A percentile compares a stretch with the other conserved stretches of the same genome.
Evolutionary conservation across 2,329 filamentous ascomycete genomes (phyloP).

Genomic region (Fusarium heterosporum): DNA sequence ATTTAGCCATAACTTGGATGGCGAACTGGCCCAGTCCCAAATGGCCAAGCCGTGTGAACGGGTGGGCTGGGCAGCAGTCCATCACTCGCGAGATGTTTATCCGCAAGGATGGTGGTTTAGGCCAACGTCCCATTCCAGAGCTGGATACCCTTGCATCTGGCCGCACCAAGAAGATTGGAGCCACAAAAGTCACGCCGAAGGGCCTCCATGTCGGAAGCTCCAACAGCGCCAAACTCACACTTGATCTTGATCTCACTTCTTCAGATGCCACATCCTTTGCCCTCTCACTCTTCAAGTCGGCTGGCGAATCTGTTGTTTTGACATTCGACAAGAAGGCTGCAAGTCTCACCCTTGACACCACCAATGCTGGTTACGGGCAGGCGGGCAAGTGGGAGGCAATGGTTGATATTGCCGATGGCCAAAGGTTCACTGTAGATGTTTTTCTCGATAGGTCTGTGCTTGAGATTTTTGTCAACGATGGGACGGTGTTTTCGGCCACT

Average conservation of each 20-base stretch:
- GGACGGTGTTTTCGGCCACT: slow-evolving; percentile 45
- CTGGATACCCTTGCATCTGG: slow-evolving; percentile 40
- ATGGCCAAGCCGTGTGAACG: slow-evolving; percentile 46
- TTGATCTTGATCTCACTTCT: slow-evolving; percentile 39
- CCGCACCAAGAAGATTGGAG: slow-evolving; percentile 24
- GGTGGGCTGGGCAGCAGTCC: slow-evolving; percentile 48
- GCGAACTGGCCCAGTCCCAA: slow-evolving; percentile 44
- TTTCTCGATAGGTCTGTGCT: slow-evolving; percentile 47
- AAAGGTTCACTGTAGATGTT: slow-evolving; percentile 46
- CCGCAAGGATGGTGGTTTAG: slow-evolving; percentile 45
- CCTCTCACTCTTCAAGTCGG: slow-evolving; percentile 42
- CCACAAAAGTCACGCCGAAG: slow-evolving; percentile 25
- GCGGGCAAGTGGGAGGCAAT: slow-evolving; percentile 45
- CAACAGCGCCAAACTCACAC: slow-evolving; percentile 44
- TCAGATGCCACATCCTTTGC: slow-evolving; percentile 45
- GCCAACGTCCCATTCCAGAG: slow-evolving; percentile 43
- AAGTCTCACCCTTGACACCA: slow-evolving; percentile 48
- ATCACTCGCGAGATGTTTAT: slow-evolving; percentile 48
- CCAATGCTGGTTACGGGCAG: slow-evolving; percentile 47
- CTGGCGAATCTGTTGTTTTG: slow-evolving; percentile 41
- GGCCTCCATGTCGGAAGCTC: slow-evolving; percentile 34
- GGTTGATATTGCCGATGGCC: slow-evolving; percentile 26
- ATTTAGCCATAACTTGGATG: slow-evolving; percentile 47
- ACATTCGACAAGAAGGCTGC: slow-evolving; percentile 36
- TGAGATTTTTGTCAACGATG: slow-evolving; percentile 48